Evolutionary conservation across 805 yeast species (phyloP).

Genomic region (Spathaspora hagerdaliae): DNA sequence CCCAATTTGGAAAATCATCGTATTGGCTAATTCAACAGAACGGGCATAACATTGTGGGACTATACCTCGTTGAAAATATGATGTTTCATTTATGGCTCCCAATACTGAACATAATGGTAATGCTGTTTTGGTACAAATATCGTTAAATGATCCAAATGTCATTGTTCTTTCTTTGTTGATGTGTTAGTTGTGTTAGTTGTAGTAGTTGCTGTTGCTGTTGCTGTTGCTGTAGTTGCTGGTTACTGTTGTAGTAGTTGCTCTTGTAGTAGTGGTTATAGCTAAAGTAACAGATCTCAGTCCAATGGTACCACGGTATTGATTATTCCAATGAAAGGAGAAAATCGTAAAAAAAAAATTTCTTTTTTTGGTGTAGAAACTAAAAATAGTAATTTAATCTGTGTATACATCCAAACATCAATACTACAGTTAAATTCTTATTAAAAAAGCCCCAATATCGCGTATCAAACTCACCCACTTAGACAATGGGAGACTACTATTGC

Average conservation of each 20-base stretch:
- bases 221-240: background rate
- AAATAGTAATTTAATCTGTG: background rate
- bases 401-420: background rate
- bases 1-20: conserved; percentile 85
- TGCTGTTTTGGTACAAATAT: conserved; percentile 57
- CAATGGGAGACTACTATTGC: too few relatives aligned
- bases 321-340: too few relatives aligned
- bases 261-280: background rate
- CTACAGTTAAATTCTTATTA: too few relatives aligned
- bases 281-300: too few relatives aligned
- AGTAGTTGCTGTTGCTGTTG: too few relatives aligned
- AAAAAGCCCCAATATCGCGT: too few relatives aligned
- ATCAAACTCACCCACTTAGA: too few relatives aligned
- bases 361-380: background rate
- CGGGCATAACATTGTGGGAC: conserved; percentile 80
- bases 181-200: background rate
- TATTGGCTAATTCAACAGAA: conserved; percentile 83
- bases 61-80: conserved; percentile 51
- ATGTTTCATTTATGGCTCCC: conserved; percentile 41
- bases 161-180: conserved; percentile 20
- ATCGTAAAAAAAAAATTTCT: too few relatives aligned
- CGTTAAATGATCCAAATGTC: conserved; percentile 65
- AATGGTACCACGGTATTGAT: too few relatives aligned
- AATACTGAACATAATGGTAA: conserved; percentile 74
- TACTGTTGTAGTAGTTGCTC: background rate